Base-by-base conservation (phyloP, 2,329 filamentous ascomycete genomes). In the Mycosphaerella arachidis region DNA sequence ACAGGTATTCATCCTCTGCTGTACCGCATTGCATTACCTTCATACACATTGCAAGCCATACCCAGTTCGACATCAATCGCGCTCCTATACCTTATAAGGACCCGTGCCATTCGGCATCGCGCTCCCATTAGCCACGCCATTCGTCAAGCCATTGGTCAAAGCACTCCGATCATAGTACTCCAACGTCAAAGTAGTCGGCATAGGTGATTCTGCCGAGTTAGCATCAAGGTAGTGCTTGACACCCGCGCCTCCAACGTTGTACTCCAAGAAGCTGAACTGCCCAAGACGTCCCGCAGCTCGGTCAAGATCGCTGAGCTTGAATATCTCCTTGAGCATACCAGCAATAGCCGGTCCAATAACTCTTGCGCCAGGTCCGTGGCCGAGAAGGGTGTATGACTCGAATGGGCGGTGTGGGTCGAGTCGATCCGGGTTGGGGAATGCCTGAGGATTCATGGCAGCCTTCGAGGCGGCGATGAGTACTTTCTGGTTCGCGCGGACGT, bases 181-280 rank as follows among this genome's bases (percentile, higher is more conserved):
- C 6, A 80, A 59, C 2, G 72, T 75, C 53, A 80, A 62, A 3
- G 72, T 75, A 6, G 76, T 79, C 9, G 78, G 76, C 51, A 78
- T 77, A 0, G 79, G 78, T 13, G 71, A 75, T 68, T 82, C 80
- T 59, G 73, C 77, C 9, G 79, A 72, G 65, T 75, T 79, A 7
- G 71, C 72, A 72, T 82, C 80, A 48, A 83, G 68, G 63, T 82
- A 83, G 55, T 76, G 70, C 67, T 75, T 75, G 73, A 81, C 77
- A 54, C 75, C 76, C 2, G 82, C 73, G 2, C 79, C 80, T 7
- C 76, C 79, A 66, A 82, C 68, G 18, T 79, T 72, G 55, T 78
- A 74, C 60, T 81, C 75, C 0, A 79, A 74, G 10, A 73, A 72
- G 2, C 69, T 73, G 55, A 83, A 81, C 18, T 72, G 63, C 0